A percentile compares a stretch with the other conserved stretches of the same genome.
Evolutionary conservation across 2,329 filamentous ascomycete genomes (phyloP).

Genomic region (Pezicula neosporulosa): DNA sequence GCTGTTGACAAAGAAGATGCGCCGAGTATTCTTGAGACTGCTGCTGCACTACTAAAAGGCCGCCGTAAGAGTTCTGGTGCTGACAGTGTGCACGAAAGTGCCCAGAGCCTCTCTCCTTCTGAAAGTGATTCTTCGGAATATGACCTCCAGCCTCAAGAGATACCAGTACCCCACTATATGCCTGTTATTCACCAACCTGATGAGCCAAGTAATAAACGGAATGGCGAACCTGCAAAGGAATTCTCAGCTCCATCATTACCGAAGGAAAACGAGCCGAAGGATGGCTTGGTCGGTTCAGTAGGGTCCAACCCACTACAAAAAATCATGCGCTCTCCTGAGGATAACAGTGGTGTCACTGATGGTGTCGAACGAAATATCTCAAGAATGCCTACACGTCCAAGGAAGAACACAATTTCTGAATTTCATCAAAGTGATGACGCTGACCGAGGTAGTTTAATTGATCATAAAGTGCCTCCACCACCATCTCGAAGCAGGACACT

Average conservation of each 20-base stretch:
- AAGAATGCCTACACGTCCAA: too few relatives aligned
- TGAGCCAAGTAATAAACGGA: background rate
- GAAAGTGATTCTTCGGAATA: constrained; percentile 6
- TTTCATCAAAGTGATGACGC: too few relatives aligned
- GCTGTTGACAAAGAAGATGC: constrained; percentile 24
- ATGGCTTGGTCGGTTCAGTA: too few relatives aligned
- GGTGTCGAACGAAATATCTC: too few relatives aligned
- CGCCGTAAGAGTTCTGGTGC: constrained; percentile 13
- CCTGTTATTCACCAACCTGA: background rate
- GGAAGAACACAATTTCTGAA: too few relatives aligned
- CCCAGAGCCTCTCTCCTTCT: constrained; percentile 17
- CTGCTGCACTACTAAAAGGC: constrained; percentile 18
- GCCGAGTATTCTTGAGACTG: constrained; percentile 13
- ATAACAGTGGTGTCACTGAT: too few relatives aligned
- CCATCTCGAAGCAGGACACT: background rate
- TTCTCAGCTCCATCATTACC: background rate
- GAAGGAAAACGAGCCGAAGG: background rate
- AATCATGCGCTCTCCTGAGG: too few relatives aligned
- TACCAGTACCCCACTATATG: background rate
- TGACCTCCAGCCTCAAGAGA: too few relatives aligned
- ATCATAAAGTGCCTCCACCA: background rate
- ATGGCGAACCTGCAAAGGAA: background rate
- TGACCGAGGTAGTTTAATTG: background rate
- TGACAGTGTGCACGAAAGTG: constrained; percentile 24
- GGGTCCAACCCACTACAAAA: too few relatives aligned